Evolutionary conservation across 2,329 filamentous ascomycete species (phyloP).

Genomic region (Diplocarpon rosae): DNA sequence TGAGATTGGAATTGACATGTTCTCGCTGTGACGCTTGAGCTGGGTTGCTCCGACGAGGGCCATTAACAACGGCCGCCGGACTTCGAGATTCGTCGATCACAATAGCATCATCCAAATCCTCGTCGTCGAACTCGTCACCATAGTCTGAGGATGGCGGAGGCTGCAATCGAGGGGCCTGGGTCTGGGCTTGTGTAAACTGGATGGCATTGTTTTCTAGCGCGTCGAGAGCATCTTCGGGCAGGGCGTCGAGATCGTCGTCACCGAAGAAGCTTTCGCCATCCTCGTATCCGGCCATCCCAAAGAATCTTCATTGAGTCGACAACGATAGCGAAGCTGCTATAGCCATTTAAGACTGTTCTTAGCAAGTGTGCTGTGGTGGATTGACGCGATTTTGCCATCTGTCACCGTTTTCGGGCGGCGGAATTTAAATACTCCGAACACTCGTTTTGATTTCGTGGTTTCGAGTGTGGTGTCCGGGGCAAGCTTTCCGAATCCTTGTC

Average conservation of each 20-base stretch:
- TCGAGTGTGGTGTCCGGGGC: too few species aligned
- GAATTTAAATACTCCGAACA: background rate
- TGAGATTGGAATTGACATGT: conserved; percentile 12
- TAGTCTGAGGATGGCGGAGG: conserved; percentile 28
- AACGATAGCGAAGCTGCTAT: conserved; percentile 1
- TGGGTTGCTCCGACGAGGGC: conserved; percentile 10
- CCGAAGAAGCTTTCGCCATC: conserved; percentile 47
- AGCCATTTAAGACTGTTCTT: too few species aligned
- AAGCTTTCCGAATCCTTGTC: too few species aligned
- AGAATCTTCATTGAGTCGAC: conserved; percentile 25
- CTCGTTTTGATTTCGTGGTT: too few species aligned
- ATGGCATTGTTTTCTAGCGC: conserved; percentile 56
- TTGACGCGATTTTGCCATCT: background rate
- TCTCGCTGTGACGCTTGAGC: conserved; percentile 13
- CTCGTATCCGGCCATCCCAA: conserved; percentile 28
- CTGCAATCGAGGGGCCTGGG: conserved; percentile 14
- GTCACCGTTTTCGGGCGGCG: background rate
- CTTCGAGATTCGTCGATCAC: conserved; percentile 31
- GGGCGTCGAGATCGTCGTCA: conserved; percentile 52
- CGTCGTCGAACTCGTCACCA: conserved; percentile 27
- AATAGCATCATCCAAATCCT: conserved; percentile 42
- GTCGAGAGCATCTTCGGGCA: conserved; percentile 45
- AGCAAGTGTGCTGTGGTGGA: too few species aligned
- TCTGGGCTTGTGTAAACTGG: conserved; percentile 37
- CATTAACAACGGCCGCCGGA: conserved; percentile 13